Conservation (phyloP, 228 moss, liverwort and hornwort species). For the Sphagnum magellanicum region DNA sequence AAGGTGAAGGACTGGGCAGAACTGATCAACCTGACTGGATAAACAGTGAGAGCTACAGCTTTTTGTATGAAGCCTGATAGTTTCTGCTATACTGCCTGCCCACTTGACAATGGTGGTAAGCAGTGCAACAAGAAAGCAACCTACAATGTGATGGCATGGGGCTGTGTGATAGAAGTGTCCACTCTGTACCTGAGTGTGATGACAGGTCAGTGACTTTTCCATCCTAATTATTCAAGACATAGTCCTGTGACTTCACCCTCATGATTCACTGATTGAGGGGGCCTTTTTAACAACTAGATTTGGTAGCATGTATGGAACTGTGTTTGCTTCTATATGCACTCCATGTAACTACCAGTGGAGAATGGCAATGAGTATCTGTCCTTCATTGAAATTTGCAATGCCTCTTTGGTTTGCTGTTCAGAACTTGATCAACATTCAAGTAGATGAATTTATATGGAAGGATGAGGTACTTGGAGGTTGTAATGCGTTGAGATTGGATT, state of each 20-base stretch:
- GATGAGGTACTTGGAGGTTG: too few relatives aligned
- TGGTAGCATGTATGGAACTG: too few relatives aligned
- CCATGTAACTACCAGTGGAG: too few relatives aligned
- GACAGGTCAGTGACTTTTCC: constrained; percentile 37
- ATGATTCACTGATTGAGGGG: too few relatives aligned
- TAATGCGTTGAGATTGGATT: too few relatives aligned
- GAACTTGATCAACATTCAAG: neutral
- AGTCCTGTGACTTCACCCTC: too few relatives aligned
- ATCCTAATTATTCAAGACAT: neutral
- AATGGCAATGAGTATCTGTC: too few relatives aligned
- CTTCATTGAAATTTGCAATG: too few relatives aligned
- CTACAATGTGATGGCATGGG: constrained; percentile 88
- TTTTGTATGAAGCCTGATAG: constrained; percentile 75
- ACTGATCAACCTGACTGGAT: constrained; percentile 99
- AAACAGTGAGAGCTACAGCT: constrained; percentile 66
- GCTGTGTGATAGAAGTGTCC: constrained; percentile 90
- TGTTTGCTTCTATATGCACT: too few relatives aligned
- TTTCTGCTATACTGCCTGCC: constrained; percentile 90
- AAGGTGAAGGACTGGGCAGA: constrained; percentile 87
- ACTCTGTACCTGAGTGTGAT: constrained; percentile 74
- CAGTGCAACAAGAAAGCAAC: constrained; percentile 95
- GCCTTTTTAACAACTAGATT: too few relatives aligned
- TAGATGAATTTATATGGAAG: too few relatives aligned
- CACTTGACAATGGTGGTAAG: constrained; percentile 70
- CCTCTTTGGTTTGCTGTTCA: too few relatives aligned